Conservation (phyloP, 768 basidiomycete species). For the Psilocybe tampanensis region DNA sequence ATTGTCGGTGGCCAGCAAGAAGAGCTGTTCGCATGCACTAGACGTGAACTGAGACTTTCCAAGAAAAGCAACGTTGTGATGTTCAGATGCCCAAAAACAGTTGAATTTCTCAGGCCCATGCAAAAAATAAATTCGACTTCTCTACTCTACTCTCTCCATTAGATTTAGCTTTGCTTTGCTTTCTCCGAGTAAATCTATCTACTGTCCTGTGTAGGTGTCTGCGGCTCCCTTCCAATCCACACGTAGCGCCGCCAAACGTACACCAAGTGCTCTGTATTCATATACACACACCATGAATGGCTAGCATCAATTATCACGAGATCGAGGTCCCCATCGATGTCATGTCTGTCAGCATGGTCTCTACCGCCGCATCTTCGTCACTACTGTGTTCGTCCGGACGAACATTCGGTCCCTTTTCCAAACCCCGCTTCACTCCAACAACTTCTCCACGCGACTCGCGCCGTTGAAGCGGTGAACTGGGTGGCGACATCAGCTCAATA, state of each 20-base stretch:
- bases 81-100: constrained; percentile 10
- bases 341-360: constrained; percentile 25
- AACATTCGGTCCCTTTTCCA: constrained; percentile 2
- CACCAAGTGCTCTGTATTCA: no score
- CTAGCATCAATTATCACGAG: constrained; percentile 2
- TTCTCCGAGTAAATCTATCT: not conserved
- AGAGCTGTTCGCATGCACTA: constrained; percentile 18
- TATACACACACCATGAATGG: not conserved
- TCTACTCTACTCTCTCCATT: not conserved
- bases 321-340: constrained; percentile 8
- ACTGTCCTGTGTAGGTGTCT: not conserved
- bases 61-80: constrained; percentile 14
- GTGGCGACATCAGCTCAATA: constrained; percentile 4
- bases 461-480: constrained; percentile 8
- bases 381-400: constrained; percentile 12
- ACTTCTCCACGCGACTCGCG: not conserved
- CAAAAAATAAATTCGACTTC: not conserved
- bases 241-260: not conserved
- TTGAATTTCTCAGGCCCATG: constrained; percentile 18
- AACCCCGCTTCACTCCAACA: constrained; percentile 14
- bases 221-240: not conserved
- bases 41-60: constrained; percentile 23
- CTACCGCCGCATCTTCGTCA: constrained; percentile 27
- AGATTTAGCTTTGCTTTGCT: not conserved
- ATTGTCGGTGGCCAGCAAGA: constrained; percentile 38